Evolutionary conservation across 73 alveolate species (phyloP), one percentile per base, ranked within the genome.

Genomic region (Paramecium octaurelia): DNA sequence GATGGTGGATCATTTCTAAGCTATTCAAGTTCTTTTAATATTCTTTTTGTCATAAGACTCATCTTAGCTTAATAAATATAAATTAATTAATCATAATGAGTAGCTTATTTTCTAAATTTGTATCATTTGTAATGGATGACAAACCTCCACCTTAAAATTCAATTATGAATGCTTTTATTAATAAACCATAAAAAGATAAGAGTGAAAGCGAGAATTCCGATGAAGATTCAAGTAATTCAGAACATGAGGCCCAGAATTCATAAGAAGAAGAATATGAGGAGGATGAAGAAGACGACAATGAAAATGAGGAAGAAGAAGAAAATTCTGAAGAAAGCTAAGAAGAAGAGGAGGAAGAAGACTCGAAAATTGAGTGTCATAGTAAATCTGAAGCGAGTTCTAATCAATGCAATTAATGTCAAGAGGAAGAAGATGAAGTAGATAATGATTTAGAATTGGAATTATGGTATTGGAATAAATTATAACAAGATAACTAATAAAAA

Each of bases 231-330:
- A 38, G 58, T 35, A 73, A 58, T 16, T 69, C 69, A 86, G 93
- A 86, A n/a, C 24, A 50, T n/a, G 92, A 85, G 8, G 21, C 34
- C 29, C 31, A 24, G 46, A 69, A 85, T 21, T 57, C 35, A 35
- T 85, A 64, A 64, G 69, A 36, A n/a, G 88, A 86, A 58, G 69
- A 87, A 20, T 68, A 87, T 34, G 87, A 58, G 46, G 93, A 84
- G 7, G 92, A 84, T n/a, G 84, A 84, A 20, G 92, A 54, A 4
- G 8, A 54, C 21, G 69, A 54, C 14, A 16, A 40, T 68, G 18
- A 86, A 27, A 8, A 87, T 14, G 93, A 60, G 23, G 86, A 57
- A 59, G 93, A 88, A 20, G 86, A 58, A 4, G 94, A 58, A 70
- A 8, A 68, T 70, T 88, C 9, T 8, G 91, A 71, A 71, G 94